Base-by-base conservation (phyloP, 805 yeast genomes). In the Kodamaea restingae region DNA sequence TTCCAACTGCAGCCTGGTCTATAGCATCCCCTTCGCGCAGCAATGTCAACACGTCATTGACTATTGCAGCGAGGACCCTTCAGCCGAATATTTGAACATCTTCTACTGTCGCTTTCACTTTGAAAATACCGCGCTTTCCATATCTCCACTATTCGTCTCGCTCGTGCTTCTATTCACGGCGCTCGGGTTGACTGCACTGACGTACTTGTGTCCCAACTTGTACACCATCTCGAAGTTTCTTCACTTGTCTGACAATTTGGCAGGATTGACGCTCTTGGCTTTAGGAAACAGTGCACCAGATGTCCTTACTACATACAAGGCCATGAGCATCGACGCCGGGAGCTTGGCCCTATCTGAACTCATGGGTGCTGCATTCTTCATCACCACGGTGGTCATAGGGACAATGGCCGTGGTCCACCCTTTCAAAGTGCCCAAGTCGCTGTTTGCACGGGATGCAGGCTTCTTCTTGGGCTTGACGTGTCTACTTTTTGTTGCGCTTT, bases 251-350 rank as follows among this genome's bases (percentile, higher is more conserved):
- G 93, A 87, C 43, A 78, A 84, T 42, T 62, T 90, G 14, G 80
- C 93, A 9, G 98, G 98, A 0, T 72, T 91, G 47, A 90, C 97
- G 0, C 63, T 91, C 15, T 65, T 93, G 38, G 95, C 98, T 0
- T 71, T 91, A 44, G 98, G 97, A 0, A 91, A 91, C 60, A 95
- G 96, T 3, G 73, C 95, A 0, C 96, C 97, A 0, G 98, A 91
- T 58, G 78, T 91, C 3, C 74, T 88, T 26, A 76, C 91, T 34
- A 88, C 96, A 0, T 86, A 80, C 55, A 80, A 82, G 35, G 95
- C 97, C 3, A 75, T 93, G 78, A 70, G 73, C 9, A 63, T 78
- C 1, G 81, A 77, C n/a, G 76, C 86, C 1, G 78, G 83, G 0
- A 75, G 87, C 0, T 65, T 91, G 54, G 97, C 98, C 0, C 62